Conservation (phyloP, 495 filamentous ascomycete species). For the Talaromyces stipitatus region DNA sequence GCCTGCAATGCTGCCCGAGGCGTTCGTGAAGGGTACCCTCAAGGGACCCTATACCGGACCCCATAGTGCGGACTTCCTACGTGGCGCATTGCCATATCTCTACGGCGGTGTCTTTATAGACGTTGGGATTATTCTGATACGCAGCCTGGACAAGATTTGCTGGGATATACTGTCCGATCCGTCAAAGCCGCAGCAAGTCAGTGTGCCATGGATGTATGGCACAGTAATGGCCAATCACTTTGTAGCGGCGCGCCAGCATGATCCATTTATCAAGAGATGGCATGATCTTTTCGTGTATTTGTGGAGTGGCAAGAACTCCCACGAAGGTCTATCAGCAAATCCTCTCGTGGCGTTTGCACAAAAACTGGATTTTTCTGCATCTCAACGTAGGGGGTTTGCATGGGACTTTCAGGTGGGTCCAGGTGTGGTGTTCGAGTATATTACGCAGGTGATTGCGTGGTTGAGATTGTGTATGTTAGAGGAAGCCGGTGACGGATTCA, state of each 20-base stretch:
- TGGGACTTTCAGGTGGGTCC: constrained; percentile 5
- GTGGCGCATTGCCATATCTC: constrained; percentile 12
- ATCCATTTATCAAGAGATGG: constrained; percentile 16
- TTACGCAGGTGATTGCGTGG: constrained; percentile 1
- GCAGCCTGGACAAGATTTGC: constrained; percentile 15
- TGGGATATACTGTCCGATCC: constrained; percentile 13
- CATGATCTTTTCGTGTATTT: constrained; percentile 6
- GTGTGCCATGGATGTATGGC: constrained; percentile 7
- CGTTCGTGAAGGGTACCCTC: constrained; percentile 11
- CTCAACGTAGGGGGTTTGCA: not conserved
- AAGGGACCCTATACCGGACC: constrained; percentile 12
- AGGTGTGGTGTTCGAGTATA: constrained; percentile 8
- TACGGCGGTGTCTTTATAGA: constrained; percentile 20
- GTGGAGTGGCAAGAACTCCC: not conserved
- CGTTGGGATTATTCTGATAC: constrained; percentile 16
- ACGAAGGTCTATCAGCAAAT: not conserved
- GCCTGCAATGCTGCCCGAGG: constrained; percentile 6
- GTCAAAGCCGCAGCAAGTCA: constrained; percentile 7
- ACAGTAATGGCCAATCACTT: not conserved
- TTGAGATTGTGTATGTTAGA: constrained; percentile 6
- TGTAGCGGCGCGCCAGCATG: not conserved
- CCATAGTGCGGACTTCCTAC: constrained; percentile 18
- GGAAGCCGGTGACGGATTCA: constrained; percentile 8
- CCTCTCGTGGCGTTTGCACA: not conserved
- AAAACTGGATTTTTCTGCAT: not conserved